Conservation (phyloP, 2,329 filamentous ascomycete genomes). For the Fusarium sp. region DNA sequence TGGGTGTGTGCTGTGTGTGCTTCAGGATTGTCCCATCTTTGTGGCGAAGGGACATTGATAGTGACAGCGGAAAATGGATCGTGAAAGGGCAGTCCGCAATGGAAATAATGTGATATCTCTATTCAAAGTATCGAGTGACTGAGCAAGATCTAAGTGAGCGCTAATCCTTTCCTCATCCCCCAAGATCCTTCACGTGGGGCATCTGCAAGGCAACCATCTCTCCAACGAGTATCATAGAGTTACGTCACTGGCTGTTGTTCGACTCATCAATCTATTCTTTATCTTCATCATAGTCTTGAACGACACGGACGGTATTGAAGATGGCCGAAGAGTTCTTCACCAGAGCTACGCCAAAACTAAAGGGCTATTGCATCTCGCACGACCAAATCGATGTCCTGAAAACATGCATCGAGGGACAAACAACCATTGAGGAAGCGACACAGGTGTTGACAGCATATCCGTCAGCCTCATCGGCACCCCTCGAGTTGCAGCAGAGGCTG, state of each 20-base stretch:
- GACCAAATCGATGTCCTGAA: conserved; percentile 2
- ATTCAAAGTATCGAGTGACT: neutral
- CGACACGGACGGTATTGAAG: neutral
- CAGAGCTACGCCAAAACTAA: neutral
- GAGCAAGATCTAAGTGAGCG: neutral
- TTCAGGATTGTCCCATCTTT: neutral
- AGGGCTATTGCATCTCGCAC: neutral
- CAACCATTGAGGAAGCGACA: neutral
- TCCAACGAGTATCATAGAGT: neutral
- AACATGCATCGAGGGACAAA: conserved; percentile 5
- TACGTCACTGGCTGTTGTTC: neutral
- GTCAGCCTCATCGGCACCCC: neutral
- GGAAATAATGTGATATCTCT: neutral
- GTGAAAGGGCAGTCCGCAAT: too few relatives aligned
- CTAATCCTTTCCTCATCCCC: neutral
- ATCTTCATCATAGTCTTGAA: neutral
- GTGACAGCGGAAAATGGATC: neutral
- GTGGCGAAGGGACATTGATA: neutral
- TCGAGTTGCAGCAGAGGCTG: conserved; percentile 19
- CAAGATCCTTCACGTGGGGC: neutral
- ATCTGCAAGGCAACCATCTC: neutral
- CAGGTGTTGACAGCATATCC: neutral
- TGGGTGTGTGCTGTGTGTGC: neutral
- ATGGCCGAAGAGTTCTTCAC: conserved; percentile 8
- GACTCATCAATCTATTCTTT: neutral